Base-by-base conservation (phyloP, 2,329 filamentous ascomycete genomes). In the Aspergillus sp. region DNA sequence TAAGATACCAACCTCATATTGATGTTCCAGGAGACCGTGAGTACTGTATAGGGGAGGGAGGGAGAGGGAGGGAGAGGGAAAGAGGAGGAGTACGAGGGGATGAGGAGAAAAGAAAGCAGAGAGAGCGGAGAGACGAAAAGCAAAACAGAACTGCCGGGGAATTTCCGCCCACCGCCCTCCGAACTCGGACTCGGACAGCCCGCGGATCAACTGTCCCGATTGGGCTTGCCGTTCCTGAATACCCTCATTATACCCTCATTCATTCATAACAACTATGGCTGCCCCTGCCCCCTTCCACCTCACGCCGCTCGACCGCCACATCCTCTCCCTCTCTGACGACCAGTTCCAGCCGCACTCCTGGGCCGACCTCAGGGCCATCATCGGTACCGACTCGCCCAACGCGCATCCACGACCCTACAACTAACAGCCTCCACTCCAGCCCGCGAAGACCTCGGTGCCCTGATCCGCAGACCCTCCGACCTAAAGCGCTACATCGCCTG, bases 401-500 rank as follows among this genome's bases (percentile, higher is more conserved):
- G n/a, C n/a, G n/a, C n/a, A 26, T 24, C 26, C 30, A 25, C 27
- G 30, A 17, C 26, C 36, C 34, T 40, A 41, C n/a, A 24, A 26
- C 20, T 12, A 29, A 13, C 24, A 13, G 13, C 13, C 17, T 35
- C 33, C 22, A 19, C 19, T 20, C 14, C 44, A 68, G 59, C 60
- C 12, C 58, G 61, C 24, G 71, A 74, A 47, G 62, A 67, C 37
- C 71, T 79, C 34, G 67, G 69, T 38, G 56, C 67, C 20, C 60
- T 79, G 8, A 75, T 72, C 48, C 70, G 75, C 42, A 69, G 67
- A 52, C 75, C 75, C 14, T 74, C 70, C 40, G 68, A 75, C 42
- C 60, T 78, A 11, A 63, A 64, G 49, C 67, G 69, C 33, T 80
- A 80, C 47, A 63, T 78, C n/a, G 61, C 64, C 19, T 80, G 75